A percentile compares a stretch with the other conserved stretches of the same genome.
phyloP scores from a whole-genome alignment of 192 early-diverging fungal species.

The Geranomyces michiganensis region DNA sequence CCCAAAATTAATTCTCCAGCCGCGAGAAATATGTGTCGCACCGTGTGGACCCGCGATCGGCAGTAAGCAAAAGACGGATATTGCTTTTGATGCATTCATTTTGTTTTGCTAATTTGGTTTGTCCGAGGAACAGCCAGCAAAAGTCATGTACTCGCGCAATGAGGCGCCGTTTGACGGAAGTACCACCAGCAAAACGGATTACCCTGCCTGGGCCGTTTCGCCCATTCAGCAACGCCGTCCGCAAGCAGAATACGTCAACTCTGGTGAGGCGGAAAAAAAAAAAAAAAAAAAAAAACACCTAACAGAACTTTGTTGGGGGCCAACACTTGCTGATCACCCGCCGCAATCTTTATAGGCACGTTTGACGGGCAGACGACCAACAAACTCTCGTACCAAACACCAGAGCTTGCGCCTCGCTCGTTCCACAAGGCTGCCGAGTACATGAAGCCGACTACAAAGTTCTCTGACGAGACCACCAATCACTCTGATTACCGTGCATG shows the following conservation, averaged over 20 bases:
- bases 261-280: conserved; percentile 9
- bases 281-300: not conserved
- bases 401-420: conserved; percentile 35
- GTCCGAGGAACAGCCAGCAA: conserved; percentile 22
- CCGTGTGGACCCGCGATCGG: conserved; percentile 36
- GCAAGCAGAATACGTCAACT: conserved; percentile 17
- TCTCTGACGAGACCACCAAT: conserved; percentile 44
- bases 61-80: conserved; percentile 36
- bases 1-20: too few relatives aligned
- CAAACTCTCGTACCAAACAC: conserved; percentile 37
- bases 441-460: conserved; percentile 38
- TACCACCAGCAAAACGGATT: conserved; percentile 50
- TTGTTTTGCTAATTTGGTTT: not conserved
- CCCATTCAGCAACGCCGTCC: conserved; percentile 17
- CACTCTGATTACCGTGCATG: conserved; percentile 43
- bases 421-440: conserved; percentile 35
- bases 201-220: conserved; percentile 40
- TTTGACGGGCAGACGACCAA: conserved; percentile 50
- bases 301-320: too few relatives aligned
- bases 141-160: conserved; percentile 38
- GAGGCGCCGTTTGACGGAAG: conserved; percentile 37
- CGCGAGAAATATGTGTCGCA: conserved; percentile 48
- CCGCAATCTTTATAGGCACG: conserved; percentile 33
- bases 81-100: not conserved
- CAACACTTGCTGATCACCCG: not conserved